Evolutionary conservation across 345 rosid genomes (phyloP).

Genomic region (Corchorus olitorius): DNA sequence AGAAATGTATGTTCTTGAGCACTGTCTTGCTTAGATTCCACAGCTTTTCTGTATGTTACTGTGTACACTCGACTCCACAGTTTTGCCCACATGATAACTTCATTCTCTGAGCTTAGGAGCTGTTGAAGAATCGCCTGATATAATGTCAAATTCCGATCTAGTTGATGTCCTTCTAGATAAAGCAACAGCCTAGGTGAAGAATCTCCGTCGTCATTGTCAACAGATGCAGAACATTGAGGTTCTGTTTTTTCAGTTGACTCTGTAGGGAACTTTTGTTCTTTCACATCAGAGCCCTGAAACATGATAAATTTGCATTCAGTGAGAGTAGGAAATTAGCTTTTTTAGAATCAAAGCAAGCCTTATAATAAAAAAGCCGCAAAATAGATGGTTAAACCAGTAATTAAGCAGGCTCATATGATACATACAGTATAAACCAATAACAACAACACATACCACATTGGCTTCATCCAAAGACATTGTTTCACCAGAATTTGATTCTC

Average conservation of each 20-base stretch:
- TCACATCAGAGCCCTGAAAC: constrained; percentile 42
- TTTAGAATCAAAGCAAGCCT: neutral
- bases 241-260: constrained; percentile 25
- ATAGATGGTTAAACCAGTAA: neutral
- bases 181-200: constrained; percentile 51
- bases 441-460: constrained; percentile 30
- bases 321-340: neutral
- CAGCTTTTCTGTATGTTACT: constrained; percentile 58
- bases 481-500: constrained; percentile 29
- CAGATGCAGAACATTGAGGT: constrained; percentile 35
- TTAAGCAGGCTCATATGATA: neutral
- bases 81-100: constrained; percentile 45
- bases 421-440: neutral
- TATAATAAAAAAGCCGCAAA: neutral
- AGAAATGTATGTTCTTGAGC: constrained; percentile 28
- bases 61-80: constrained; percentile 66
- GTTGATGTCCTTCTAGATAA: constrained; percentile 64
- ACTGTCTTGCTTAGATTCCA: constrained; percentile 32
- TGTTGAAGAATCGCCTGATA: constrained; percentile 85
- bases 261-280: constrained; percentile 31
- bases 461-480: constrained; percentile 26
- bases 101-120: constrained; percentile 56
- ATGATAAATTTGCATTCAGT: constrained; percentile 7
- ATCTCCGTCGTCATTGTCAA: constrained; percentile 29
- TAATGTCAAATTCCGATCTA: constrained; percentile 56